Conservation (phyloP, 495 filamentous ascomycete species). For the Choiromyces venosus region DNA sequence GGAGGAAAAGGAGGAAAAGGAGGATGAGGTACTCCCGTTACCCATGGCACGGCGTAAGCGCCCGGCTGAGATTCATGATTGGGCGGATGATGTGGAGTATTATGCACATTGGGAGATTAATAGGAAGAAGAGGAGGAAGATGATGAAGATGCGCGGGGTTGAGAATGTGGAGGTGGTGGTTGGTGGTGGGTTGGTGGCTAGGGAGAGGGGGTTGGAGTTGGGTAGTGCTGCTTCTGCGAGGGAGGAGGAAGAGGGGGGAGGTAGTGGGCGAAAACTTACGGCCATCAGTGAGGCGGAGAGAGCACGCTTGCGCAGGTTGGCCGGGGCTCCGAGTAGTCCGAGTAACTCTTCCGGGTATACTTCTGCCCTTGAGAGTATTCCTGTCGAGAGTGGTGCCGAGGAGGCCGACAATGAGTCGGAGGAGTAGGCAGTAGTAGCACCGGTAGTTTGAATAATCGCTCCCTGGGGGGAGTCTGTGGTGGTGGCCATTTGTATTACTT, state of each 20-base stretch:
- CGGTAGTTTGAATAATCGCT: background rate
- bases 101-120: constrained; percentile 32
- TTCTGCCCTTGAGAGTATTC: background rate
- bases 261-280: background rate
- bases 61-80: constrained; percentile 19
- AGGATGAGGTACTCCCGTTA: background rate
- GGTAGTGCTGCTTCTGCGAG: background rate
- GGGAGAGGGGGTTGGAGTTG: background rate
- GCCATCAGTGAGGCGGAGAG: background rate
- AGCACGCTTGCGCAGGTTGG: background rate
- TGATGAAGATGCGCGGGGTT: too few relatives aligned
- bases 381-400: background rate
- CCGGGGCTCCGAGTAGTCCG: background rate
- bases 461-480: background rate
- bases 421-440: background rate
- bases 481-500: background rate
- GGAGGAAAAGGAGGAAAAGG: background rate
- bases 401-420: background rate
- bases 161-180: background rate
- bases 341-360: background rate
- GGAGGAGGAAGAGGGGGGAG: background rate
- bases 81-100: constrained; percentile 33
- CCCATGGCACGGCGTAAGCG: constrained; percentile 14
- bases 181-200: background rate
- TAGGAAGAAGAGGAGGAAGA: constrained; percentile 27